These are phyloP conservation scores for Citrus sinensis DNA, from an alignment of 345 rosid species.

Conservation along the genomic window DVS_A1.0 CM039164.1:3539001-3539500, in stretches of 20 bases:
- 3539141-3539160: slow-evolving; percentile 24
- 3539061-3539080: slow-evolving; percentile 39
- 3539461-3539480: not conserved
- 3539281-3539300: not conserved
- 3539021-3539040: not conserved
- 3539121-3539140: slow-evolving; percentile 46
- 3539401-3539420: slow-evolving; percentile 17
- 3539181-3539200: not conserved
- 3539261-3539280: not conserved
- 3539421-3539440: not conserved
- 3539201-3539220: not conserved
- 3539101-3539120: slow-evolving; percentile 39
- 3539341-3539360: not conserved
- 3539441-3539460: not conserved
- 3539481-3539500: not conserved
- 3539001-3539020: not conserved
- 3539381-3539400: slow-evolving; percentile 38
- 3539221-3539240: not conserved
- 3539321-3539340: not conserved
- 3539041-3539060: not conserved
- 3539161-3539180: not conserved
- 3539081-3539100: slow-evolving; percentile 40
- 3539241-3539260: not conserved
- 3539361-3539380: slow-evolving; percentile 53
- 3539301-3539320: not conserved